Evolutionary conservation across 2,329 filamentous ascomycete species (phyloP).

Genomic region (Alternaria solani): DNA sequence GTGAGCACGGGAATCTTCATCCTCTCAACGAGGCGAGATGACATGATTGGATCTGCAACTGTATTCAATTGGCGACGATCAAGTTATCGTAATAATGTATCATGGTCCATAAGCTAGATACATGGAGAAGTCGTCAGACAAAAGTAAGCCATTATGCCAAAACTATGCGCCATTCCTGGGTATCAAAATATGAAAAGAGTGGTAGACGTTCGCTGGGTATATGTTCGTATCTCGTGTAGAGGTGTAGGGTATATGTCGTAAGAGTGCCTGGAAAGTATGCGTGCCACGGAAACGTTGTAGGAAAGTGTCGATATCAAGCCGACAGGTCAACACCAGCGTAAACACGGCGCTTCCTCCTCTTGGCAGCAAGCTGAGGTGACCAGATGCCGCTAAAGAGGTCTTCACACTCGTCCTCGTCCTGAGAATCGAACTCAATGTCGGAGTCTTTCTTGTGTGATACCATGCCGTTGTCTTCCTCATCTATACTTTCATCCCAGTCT

Average conservation of each 20-base stretch:
- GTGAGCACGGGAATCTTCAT: not conserved
- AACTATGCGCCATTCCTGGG: not conserved
- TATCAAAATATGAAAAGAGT: not conserved
- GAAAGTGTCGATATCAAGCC: not conserved
- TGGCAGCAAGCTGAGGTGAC: conserved; percentile 62
- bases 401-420: conserved; percentile 73
- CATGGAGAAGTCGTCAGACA: not conserved
- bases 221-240: not conserved
- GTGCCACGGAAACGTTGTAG: not conserved
- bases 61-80: not conserved
- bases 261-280: not conserved
- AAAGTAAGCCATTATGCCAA: not conserved
- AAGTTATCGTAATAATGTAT: not conserved
- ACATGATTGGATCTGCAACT: not conserved
- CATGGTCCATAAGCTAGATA: not conserved
- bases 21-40: not conserved
- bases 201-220: not conserved
- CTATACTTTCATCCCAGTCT: conserved; percentile 60
- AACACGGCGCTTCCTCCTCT: conserved; percentile 36
- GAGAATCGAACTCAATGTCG: conserved; percentile 67
- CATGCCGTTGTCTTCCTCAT: conserved; percentile 27
- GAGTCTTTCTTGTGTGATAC: conserved; percentile 24
- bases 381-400: conserved; percentile 70
- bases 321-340: conserved; percentile 6
- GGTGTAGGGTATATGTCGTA: not conserved